Base-by-base conservation (phyloP, 2,329 filamentous ascomycete genomes). In the Fusarium redolens region DNA sequence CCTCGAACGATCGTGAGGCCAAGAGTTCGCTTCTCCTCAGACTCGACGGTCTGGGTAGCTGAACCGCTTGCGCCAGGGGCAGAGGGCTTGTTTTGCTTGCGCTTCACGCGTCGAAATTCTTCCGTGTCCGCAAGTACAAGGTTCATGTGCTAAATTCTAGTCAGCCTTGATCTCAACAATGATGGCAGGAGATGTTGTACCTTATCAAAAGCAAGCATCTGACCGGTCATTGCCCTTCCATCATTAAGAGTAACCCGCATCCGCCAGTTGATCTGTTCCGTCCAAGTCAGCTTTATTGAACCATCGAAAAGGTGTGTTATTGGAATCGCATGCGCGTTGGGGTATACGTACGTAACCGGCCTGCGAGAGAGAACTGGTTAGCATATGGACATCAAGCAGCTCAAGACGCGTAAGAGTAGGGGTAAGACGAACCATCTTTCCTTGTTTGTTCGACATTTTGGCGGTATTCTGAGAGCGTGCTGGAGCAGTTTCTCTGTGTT, bases 151-250 rank as follows among this genome's bases (percentile, higher is more conserved):
- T 97, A 58, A 15, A 43, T 11, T 37, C 14, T 14, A 30, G 51
- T 77, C 22, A 78, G 77, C 35, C 22, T 18, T 41, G 40, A 8
- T 52, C 40, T 22, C 15, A 28, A 52, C 22, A 17, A n/a, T n/a
- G 18, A 35, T 52, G 14, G 30, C 20, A 13, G 58, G 38, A 58
- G 37, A 44, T 52, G 14, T 66, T 77, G 65, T 84, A 96, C 94
- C 90, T 98, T 98, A 84, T 99, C 96, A 80, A 98, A 99, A 61
- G 96, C 96, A 77, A 99, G 90, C 94, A 99, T 97, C 84, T 98
- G 95, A 71, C 95, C 96, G 44, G 95, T 95, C 92, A 99, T 97
- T 83, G 98, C 94, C 80, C 96, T 92, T 74, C 94, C 94, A 86
- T 99, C 96, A 81, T 94, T 94, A 82, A 99, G 89, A 63, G 95